Evolutionary conservation across 192 early-diverging fungal genomes (phyloP).

Genomic region (Paraglomus brasilianum): DNA sequence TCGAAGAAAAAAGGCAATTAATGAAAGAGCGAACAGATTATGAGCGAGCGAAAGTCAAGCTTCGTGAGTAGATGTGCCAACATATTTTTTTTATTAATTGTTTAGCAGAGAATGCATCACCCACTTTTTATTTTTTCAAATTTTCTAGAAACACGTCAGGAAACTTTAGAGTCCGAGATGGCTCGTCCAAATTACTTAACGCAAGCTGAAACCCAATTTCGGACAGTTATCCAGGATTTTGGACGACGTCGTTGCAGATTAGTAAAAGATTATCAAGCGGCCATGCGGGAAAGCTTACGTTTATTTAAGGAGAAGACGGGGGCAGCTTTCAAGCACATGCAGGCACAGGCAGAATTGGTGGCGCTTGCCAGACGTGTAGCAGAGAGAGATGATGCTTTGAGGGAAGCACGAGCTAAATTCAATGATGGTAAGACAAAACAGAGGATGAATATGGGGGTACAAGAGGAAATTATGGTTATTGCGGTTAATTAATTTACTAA

Average conservation of each 20-base stretch:
- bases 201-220: slow-evolving; percentile 26
- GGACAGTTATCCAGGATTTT: background rate
- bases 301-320: slow-evolving; percentile 25
- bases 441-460: background rate
- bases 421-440: slow-evolving; percentile 31
- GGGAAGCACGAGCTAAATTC: slow-evolving; percentile 37
- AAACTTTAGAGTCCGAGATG: background rate
- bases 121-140: too few relatives aligned
- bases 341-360: slow-evolving; percentile 33
- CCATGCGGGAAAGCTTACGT: slow-evolving; percentile 30
- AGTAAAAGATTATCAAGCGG: slow-evolving; percentile 27
- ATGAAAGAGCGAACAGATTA: too few relatives aligned
- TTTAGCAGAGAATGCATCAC: too few relatives aligned
- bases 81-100: too few relatives aligned
- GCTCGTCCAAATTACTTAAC: slow-evolving; percentile 17
- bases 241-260: slow-evolving; percentile 29
- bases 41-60: too few relatives aligned
- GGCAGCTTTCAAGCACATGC: slow-evolving; percentile 36
- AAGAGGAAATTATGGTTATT: background rate
- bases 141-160: too few relatives aligned
- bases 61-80: too few relatives aligned
- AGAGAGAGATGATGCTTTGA: slow-evolving; percentile 43
- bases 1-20: too few relatives aligned
- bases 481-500: background rate
- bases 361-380: slow-evolving; percentile 30